Conservation (phyloP, 2,329 filamentous ascomycete species). For the Fusarium sp. region DNA sequence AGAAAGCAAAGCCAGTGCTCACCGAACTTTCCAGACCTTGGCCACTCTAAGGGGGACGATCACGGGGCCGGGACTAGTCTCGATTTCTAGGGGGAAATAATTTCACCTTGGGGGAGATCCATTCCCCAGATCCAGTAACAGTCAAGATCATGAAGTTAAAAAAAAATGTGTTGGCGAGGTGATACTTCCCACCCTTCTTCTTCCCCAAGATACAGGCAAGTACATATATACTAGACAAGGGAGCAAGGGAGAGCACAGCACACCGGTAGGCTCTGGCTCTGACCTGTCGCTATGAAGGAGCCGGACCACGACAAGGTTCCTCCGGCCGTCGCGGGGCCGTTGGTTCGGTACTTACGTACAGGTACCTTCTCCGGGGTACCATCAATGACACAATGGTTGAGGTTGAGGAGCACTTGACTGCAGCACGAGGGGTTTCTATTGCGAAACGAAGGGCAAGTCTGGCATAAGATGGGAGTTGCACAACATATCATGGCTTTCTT, state of each 20-base stretch:
- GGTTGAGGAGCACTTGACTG: conserved; percentile 25
- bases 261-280: conserved; percentile 18
- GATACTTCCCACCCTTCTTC: conserved; percentile 18
- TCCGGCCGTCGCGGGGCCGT: conserved; percentile 39
- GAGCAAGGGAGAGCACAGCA: conserved; percentile 17
- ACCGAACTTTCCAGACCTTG: conserved; percentile 41
- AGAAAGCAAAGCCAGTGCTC: conserved; percentile 21
- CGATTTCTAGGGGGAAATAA: conserved; percentile 20
- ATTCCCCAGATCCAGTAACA: conserved; percentile 32
- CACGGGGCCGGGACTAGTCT: conserved; percentile 35
- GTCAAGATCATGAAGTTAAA: conserved; percentile 31
- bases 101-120: conserved; percentile 11
- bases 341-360: conserved; percentile 39
- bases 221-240: neutral
- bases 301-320: conserved; percentile 23
- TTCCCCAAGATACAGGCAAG: conserved; percentile 10
- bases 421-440: conserved; percentile 28
- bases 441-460: conserved; percentile 17
- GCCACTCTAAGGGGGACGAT: conserved; percentile 31
- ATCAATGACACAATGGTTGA: conserved; percentile 42
- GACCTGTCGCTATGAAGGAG: conserved; percentile 1
- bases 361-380: conserved; percentile 29
- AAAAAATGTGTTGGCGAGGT: conserved; percentile 20
- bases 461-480: conserved; percentile 29
- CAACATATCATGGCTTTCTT: conserved; percentile 15